phyloP scores from a whole-genome alignment of 192 early-diverging fungal species.

The Coemansia sp. region DNA sequence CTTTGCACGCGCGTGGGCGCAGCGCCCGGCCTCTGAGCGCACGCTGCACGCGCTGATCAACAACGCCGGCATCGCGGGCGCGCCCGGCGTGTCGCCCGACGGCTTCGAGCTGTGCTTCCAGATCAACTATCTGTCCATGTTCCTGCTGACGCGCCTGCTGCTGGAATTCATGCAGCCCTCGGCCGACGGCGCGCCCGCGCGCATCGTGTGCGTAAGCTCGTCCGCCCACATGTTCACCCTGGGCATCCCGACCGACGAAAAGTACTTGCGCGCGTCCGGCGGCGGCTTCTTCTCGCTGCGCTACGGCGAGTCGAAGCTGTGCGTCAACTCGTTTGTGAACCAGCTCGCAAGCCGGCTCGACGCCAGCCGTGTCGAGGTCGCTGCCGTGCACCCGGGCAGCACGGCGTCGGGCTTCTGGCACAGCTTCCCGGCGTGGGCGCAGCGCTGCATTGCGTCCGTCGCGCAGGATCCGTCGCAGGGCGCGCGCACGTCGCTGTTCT shows the following conservation, averaged over 20 bases:
- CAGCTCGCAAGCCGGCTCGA: slow-evolving; percentile 21
- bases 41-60: slow-evolving; percentile 34
- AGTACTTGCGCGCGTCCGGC: slow-evolving; percentile 25
- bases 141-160: slow-evolving; percentile 45
- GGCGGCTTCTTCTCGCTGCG: slow-evolving; percentile 47
- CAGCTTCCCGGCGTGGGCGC: slow-evolving; percentile 37
- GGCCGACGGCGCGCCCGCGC: slow-evolving; percentile 9
- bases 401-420: slow-evolving; percentile 44
- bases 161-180: slow-evolving; percentile 20
- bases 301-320: slow-evolving; percentile 49
- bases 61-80: slow-evolving; percentile 48
- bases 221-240: slow-evolving; percentile 40
- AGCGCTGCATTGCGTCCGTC: slow-evolving; percentile 35
- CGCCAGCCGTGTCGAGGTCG: slow-evolving; percentile 6
- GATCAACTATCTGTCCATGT: slow-evolving; percentile 51
- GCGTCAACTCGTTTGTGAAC: slow-evolving; percentile 44
- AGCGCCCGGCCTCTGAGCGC: slow-evolving; percentile 9
- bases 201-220: slow-evolving; percentile 48
- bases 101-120: slow-evolving; percentile 52
- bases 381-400: slow-evolving; percentile 47
- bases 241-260: slow-evolving; percentile 45
- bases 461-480: slow-evolving; percentile 37
- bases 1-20: slow-evolving; percentile 21
- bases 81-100: slow-evolving; percentile 43
- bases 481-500: slow-evolving; percentile 46